Evolutionary conservation across 805 yeast genomes (phyloP).

Genomic region (Starmerella sp.): DNA sequence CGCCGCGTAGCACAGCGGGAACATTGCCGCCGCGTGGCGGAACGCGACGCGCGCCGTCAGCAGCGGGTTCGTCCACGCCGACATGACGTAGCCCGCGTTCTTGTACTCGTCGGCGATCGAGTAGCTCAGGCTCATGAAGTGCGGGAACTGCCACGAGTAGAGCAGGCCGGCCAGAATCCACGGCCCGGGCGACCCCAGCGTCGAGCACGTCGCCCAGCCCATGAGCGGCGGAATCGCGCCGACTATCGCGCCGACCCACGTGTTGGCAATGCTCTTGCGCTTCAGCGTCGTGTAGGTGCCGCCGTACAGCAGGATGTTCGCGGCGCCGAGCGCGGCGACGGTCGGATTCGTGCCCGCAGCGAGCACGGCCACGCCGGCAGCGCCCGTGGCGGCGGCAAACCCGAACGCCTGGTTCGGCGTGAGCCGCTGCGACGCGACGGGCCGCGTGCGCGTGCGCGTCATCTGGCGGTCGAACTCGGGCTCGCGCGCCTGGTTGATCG

Average conservation of each 20-base stretch:
- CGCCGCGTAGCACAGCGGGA: slow-evolving; percentile 81
- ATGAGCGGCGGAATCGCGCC: slow-evolving; percentile 97
- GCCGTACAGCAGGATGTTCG: slow-evolving; percentile 72
- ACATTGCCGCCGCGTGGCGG: slow-evolving; percentile 82
- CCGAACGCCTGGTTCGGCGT: slow-evolving; percentile 64
- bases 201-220: slow-evolving; percentile 92
- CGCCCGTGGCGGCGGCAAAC: slow-evolving; percentile 69
- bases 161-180: slow-evolving; percentile 86
- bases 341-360: slow-evolving; percentile 75
- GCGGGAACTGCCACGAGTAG: slow-evolving; percentile 98
- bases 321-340: slow-evolving; percentile 69
- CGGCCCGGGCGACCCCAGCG: slow-evolving; percentile 71
- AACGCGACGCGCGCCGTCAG: slow-evolving; percentile 88
- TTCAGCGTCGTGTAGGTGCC: slow-evolving; percentile 89
- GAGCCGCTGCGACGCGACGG: slow-evolving; percentile 75
- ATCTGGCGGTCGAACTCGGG: slow-evolving; percentile 78
- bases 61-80: slow-evolving; percentile 84
- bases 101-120: slow-evolving; percentile 79
- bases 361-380: slow-evolving; percentile 55
- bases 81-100: slow-evolving; percentile 94
- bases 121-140: slow-evolving; percentile 85
- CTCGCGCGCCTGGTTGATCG: slow-evolving; percentile 94
- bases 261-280: slow-evolving; percentile 71
- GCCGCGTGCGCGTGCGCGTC: slow-evolving; percentile 81
- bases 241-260: slow-evolving; percentile 98